Conservation (phyloP, 768 basidiomycete genomes). For the Leccinum aurantiacum region DNA sequence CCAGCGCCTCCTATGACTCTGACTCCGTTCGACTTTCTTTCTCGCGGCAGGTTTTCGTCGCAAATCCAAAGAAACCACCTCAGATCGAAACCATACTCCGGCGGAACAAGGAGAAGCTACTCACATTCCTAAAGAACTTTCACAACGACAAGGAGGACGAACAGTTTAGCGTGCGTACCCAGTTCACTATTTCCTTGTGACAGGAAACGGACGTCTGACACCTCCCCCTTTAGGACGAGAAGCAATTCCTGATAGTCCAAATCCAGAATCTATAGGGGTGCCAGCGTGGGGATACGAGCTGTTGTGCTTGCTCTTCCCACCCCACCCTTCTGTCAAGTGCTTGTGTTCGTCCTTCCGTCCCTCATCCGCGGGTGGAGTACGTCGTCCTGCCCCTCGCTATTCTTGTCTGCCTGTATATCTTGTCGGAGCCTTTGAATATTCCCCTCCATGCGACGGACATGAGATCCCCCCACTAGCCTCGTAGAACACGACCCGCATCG, state of each 20-base stretch:
- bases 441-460: not conserved
- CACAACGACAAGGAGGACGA: conserved; percentile 99
- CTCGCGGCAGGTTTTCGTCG: conserved; percentile 88
- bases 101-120: conserved; percentile 91
- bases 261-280: conserved; percentile 69
- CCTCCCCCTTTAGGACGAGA: conserved; percentile 65
- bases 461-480: not conserved
- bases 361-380: not conserved
- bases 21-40: not conserved
- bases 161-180: conserved; percentile 75
- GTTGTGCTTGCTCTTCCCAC: not conserved
- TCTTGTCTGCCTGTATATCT: not conserved
- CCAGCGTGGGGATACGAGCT: not conserved
- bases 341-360: not conserved
- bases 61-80: conserved; percentile 98
- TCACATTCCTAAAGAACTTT: conserved; percentile 87
- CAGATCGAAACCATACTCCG: conserved; percentile 90
- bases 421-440: not conserved
- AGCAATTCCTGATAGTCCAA: conserved; percentile 92
- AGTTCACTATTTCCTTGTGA: not conserved
- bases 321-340: not conserved
- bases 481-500: not conserved
- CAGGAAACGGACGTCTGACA: not conserved
- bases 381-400: not conserved
- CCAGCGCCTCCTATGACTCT: not conserved